These are phyloP conservation scores for Phytophthora sp. DNA, from an alignment of 352 stramenopile genomes.

Conservation along the genomic window DNA sequence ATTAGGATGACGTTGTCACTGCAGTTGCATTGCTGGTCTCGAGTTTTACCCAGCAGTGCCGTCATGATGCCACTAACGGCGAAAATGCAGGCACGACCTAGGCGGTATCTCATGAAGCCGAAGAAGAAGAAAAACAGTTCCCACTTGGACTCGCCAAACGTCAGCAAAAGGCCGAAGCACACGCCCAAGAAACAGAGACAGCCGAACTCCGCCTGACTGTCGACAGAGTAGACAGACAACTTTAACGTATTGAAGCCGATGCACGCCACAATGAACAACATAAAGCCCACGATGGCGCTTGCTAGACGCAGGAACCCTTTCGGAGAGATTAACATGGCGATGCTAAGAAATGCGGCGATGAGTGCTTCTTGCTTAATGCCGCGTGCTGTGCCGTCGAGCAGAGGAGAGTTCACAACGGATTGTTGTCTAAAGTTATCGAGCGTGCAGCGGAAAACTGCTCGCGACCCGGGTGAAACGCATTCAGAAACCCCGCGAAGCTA, in stretches of 20 bases:
- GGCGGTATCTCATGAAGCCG: constrained; percentile 77
- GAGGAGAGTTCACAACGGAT: too few relatives aligned
- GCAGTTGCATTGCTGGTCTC: constrained; percentile 58
- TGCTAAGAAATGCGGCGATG: too few relatives aligned
- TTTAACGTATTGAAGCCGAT: constrained; percentile 57
- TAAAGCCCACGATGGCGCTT: constrained; percentile 38
- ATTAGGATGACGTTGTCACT: constrained; percentile 56
- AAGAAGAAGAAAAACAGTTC: constrained; percentile 84
- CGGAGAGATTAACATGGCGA: constrained; percentile 16
- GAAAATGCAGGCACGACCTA: constrained; percentile 66
- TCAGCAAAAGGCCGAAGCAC: constrained; percentile 64
- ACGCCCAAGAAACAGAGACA: constrained; percentile 79
- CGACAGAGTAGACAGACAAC: constrained; percentile 36
- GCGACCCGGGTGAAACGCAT: too few relatives aligned
- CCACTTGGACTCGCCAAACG: constrained; percentile 65
- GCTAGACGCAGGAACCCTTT: constrained; percentile 48
- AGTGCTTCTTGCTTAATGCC: too few relatives aligned
- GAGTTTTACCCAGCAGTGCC: constrained; percentile 60
- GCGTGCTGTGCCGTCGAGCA: too few relatives aligned
- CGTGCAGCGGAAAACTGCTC: too few relatives aligned
- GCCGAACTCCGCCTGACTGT: constrained; percentile 62
- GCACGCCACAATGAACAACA: constrained; percentile 53
- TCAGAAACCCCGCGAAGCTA: too few relatives aligned
- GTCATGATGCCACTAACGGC: constrained; percentile 67
- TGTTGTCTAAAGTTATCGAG: too few relatives aligned